These are phyloP conservation scores for Globisporangium splendens DNA, from an alignment of 352 stramenopile genomes.

Conservation along the genomic window DNA sequence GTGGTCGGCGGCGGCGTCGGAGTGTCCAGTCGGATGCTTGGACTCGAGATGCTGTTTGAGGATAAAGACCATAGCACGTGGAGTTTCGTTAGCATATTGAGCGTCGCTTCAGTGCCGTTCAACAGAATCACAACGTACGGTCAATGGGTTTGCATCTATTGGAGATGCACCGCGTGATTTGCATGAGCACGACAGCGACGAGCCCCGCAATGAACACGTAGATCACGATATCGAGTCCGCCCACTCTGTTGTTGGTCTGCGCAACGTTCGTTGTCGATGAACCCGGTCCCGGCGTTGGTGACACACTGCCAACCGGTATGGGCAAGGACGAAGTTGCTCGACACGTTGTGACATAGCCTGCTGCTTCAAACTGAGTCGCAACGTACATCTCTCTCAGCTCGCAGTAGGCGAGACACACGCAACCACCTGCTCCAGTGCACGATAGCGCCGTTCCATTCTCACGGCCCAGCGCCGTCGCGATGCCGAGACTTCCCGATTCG, in stretches of 20 bases:
- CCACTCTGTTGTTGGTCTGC: neutral
- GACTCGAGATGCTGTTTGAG: neutral
- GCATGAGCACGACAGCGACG: neutral
- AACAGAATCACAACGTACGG: neutral
- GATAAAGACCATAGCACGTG: no score
- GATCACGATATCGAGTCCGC: neutral
- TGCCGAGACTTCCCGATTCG: neutral
- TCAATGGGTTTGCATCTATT: constrained; percentile 1
- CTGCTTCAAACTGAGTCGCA: neutral
- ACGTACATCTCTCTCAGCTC: neutral
- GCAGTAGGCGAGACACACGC: neutral
- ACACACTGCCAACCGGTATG: no score
- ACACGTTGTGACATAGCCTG: neutral
- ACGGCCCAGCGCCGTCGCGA: neutral
- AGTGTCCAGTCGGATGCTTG: neutral
- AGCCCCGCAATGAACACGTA: neutral
- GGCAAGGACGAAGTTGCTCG: no score
- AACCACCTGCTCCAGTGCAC: neutral
- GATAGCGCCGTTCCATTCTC: neutral
- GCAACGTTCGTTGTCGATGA: neutral
- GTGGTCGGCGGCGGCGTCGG: no score
- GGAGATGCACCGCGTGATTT: neutral
- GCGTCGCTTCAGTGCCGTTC: no score
- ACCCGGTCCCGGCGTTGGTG: neutral
- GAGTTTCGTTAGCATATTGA: no score